Evolutionary conservation across 1,284 basidiomycete species (phyloP).

Genomic region (Heliocybe sulcata): DNA sequence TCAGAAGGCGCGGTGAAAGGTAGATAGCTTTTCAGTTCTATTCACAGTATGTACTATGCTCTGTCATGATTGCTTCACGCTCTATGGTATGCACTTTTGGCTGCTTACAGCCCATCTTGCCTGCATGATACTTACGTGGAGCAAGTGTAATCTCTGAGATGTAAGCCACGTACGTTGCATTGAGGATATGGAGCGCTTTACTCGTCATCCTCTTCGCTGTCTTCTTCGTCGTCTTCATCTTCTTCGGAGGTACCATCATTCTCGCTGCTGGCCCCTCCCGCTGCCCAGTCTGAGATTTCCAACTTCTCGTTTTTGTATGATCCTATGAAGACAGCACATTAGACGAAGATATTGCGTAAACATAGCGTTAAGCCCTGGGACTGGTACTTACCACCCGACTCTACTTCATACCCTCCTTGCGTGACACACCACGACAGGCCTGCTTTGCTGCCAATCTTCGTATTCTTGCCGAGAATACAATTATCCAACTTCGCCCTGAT

Average conservation of each 20-base stretch:
- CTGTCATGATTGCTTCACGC: not conserved
- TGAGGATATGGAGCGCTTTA: too few species aligned
- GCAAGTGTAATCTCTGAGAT: too few species aligned
- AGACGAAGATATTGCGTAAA: too few species aligned
- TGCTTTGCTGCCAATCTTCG: slow-evolving; percentile 74
- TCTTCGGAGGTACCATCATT: not conserved
- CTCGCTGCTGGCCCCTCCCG: slow-evolving; percentile 2
- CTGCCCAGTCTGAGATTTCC: slow-evolving; percentile 3
- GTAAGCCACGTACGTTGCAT: too few species aligned
- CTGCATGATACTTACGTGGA: too few species aligned
- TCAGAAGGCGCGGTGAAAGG: not conserved
- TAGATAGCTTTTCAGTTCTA: not conserved
- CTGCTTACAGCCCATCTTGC: not conserved
- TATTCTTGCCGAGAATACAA: slow-evolving; percentile 80
- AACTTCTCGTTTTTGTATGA: slow-evolving; percentile 3
- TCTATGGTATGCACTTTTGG: not conserved
- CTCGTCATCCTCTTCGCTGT: not conserved
- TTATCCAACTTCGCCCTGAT: slow-evolving; percentile 84
- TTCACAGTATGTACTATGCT: not conserved
- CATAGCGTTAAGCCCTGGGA: too few species aligned
- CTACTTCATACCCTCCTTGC: slow-evolving; percentile 82
- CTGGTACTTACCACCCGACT: slow-evolving; percentile 64
- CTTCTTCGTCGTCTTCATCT: not conserved
- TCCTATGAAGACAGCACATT: not conserved
- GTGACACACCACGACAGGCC: slow-evolving; percentile 81